Evolutionary conservation across 2,329 filamentous ascomycete species (phyloP).

Genomic region (Nemania abortiva): DNA sequence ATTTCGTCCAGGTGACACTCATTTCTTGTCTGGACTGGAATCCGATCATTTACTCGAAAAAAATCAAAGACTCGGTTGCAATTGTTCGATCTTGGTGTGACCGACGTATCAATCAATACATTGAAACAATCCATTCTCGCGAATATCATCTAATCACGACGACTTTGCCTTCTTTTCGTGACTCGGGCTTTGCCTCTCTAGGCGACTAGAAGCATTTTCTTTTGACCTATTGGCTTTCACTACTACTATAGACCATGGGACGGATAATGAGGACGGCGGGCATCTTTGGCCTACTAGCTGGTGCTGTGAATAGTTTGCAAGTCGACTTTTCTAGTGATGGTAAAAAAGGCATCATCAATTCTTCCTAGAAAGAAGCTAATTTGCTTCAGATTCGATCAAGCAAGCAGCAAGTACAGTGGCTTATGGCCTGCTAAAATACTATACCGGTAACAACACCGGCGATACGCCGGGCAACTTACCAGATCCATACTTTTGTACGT

Average conservation of each 20-base stretch:
- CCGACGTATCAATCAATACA: not conserved
- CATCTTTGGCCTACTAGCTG: conserved; percentile 48
- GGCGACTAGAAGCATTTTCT: conserved; percentile 20
- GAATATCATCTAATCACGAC: conserved; percentile 4
- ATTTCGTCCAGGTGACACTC: conserved; percentile 44
- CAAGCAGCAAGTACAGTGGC: conserved; percentile 51
- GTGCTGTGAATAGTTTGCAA: conserved; percentile 48
- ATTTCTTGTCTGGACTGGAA: conserved; percentile 27
- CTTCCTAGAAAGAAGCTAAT: conserved; percentile 48
- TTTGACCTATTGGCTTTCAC: conserved; percentile 15
- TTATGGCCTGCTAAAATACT: conserved; percentile 52
- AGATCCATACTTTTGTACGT: conserved; percentile 73
- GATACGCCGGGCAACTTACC: conserved; percentile 70
- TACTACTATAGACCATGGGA: conserved; percentile 40
- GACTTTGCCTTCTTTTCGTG: conserved; percentile 24
- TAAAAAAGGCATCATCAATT: conserved; percentile 39
- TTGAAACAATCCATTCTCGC: not conserved
- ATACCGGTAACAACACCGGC: conserved; percentile 68
- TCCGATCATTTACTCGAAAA: not conserved
- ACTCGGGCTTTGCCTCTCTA: conserved; percentile 7
- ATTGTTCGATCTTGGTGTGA: conserved; percentile 8
- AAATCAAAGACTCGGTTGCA: not conserved
- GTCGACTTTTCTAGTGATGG: conserved; percentile 52
- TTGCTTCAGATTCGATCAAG: conserved; percentile 63
- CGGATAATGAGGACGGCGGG: conserved; percentile 43